phyloP scores from a whole-genome alignment of 495 filamentous ascomycete genomes.

The Neurospora sp. region DNA sequence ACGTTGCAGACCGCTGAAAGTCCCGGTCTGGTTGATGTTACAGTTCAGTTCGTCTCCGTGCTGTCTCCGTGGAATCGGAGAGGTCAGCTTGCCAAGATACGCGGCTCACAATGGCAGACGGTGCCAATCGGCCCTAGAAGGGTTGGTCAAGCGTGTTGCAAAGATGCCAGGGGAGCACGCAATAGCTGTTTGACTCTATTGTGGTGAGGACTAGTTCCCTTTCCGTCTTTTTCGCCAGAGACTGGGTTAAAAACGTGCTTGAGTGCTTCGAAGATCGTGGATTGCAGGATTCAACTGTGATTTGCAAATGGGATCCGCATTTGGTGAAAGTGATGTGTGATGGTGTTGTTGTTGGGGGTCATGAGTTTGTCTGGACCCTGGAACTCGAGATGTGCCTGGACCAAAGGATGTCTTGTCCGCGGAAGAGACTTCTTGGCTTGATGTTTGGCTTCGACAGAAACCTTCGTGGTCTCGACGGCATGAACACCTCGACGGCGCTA shows the following conservation, averaged over 20 bases:
- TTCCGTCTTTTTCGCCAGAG: not conserved
- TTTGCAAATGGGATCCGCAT: not conserved
- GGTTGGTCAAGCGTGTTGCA: not conserved
- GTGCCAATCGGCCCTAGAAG: not conserved
- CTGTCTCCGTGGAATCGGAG: not conserved
- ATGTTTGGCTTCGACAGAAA: not conserved
- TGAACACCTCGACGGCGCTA: not conserved
- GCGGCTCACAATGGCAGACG: not conserved
- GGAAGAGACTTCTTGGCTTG: not conserved
- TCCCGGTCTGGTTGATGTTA: not conserved
- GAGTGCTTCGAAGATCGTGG: not conserved
- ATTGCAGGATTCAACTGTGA: not conserved
- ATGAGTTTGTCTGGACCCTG: not conserved
- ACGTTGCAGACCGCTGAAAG: not conserved
- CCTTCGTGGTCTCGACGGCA: not conserved
- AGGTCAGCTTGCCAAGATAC: not conserved
- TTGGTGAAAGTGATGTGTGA: not conserved
- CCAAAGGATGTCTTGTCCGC: not conserved
- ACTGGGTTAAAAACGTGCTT: not conserved
- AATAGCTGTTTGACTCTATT: not conserved
- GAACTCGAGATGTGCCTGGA: not conserved
- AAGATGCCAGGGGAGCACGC: not conserved
- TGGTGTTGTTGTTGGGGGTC: not conserved
- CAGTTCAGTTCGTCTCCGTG: not conserved
- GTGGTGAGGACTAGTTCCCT: not conserved